A percentile compares a stretch with the other conserved stretches of the same genome.
phyloP scores from a whole-genome alignment of 352 stramenopile genomes.

The Phytopythium delawarense region DNA sequence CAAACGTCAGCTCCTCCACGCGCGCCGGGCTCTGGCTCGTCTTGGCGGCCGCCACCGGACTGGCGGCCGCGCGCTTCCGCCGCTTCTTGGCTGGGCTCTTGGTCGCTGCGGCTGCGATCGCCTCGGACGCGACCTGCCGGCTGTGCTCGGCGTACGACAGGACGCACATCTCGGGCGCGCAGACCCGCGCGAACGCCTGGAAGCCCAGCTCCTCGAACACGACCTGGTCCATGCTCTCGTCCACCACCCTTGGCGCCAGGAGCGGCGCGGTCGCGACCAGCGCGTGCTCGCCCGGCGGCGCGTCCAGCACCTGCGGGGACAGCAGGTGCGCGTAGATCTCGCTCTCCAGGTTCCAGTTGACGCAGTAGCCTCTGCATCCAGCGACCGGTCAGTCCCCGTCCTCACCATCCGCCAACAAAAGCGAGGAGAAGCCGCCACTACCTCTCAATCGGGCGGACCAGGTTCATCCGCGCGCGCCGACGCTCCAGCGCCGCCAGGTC shows the following conservation, averaged over 20 bases:
- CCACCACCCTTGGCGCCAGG: slow-evolving; percentile 46
- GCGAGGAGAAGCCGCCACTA: slow-evolving; percentile 9
- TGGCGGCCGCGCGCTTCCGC: slow-evolving; percentile 10
- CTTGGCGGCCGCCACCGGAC: not conserved
- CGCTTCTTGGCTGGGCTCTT: slow-evolving; percentile 16
- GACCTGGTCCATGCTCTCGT: slow-evolving; percentile 75
- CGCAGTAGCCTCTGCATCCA: slow-evolving; percentile 55
- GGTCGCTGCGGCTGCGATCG: not conserved
- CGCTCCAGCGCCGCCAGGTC: slow-evolving; percentile 53
- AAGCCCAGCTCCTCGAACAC: slow-evolving; percentile 80
- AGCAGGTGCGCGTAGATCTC: slow-evolving; percentile 57
- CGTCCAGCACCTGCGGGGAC: slow-evolving; percentile 43
- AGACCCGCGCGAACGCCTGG: slow-evolving; percentile 42
- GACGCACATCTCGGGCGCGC: slow-evolving; percentile 54
- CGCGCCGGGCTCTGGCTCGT: not conserved
- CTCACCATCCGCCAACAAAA: not conserved
- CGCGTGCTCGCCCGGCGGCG: slow-evolving; percentile 42
- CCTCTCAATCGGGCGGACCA: slow-evolving; percentile 41
- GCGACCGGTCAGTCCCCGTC: not conserved
- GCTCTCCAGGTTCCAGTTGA: slow-evolving; percentile 77
- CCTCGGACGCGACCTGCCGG: slow-evolving; percentile 16
- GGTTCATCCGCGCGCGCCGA: slow-evolving; percentile 39
- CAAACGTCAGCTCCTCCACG: slow-evolving; percentile 23
- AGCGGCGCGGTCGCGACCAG: slow-evolving; percentile 59
- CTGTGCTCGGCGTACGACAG: slow-evolving; percentile 47